These are phyloP conservation scores for Penicillium salamii DNA, from an alignment of 495 filamentous ascomycete genomes.

Conservation along the genomic window DNA sequence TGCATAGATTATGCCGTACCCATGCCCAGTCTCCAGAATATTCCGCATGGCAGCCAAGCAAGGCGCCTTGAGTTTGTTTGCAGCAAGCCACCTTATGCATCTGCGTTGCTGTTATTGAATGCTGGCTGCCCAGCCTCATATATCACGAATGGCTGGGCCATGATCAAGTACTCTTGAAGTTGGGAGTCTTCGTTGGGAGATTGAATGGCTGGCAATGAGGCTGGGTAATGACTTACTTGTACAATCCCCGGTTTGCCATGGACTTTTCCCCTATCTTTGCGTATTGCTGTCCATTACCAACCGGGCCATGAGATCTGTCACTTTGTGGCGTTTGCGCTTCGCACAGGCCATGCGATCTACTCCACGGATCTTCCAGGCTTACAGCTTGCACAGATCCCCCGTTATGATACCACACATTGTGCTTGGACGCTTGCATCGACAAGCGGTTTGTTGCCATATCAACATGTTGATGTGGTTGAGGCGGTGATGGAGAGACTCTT, in stretches of 20 bases:
- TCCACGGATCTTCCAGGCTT: slow-evolving; percentile 7
- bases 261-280: not conserved
- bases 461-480: slow-evolving; percentile 10
- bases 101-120: not conserved
- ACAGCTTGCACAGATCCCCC: not conserved
- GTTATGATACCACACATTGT: slow-evolving; percentile 20
- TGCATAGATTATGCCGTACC: too few species aligned
- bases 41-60: slow-evolving; percentile 9
- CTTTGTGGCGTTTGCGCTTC: slow-evolving; percentile 21
- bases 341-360: slow-evolving; percentile 20
- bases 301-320: slow-evolving; percentile 16
- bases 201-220: too few species aligned
- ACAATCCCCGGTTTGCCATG: too few species aligned
- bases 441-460: slow-evolving; percentile 17
- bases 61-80: slow-evolving; percentile 1
- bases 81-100: not conserved
- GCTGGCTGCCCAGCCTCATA: not conserved
- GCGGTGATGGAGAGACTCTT: not conserved
- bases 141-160: not conserved
- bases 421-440: not conserved
- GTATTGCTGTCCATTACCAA: too few species aligned
- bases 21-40: not conserved
- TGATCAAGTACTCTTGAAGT: not conserved
- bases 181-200: too few species aligned
- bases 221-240: not conserved